Evolutionary conservation across 371 early-diverging fungal genomes (phyloP).

Genomic region (Gilbertella persicaria): DNA sequence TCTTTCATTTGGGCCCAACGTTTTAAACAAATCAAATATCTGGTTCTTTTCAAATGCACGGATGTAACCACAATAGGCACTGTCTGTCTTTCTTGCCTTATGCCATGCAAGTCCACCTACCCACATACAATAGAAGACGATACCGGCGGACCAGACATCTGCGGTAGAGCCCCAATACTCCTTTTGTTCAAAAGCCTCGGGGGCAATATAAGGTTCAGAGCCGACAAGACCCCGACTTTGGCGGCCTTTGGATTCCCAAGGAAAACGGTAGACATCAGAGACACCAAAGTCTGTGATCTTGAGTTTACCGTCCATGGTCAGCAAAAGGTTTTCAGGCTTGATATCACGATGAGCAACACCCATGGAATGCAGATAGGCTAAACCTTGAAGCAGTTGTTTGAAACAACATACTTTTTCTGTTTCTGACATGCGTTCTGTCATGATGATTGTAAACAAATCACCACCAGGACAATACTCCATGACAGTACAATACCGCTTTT

Average conservation of each 20-base stretch:
- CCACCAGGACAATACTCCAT: conserved; percentile 93
- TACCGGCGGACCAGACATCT: conserved; percentile 86
- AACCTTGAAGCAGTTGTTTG: conserved; percentile 90
- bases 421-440: conserved; percentile 70
- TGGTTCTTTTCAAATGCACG: conserved; percentile 40
- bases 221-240: conserved; percentile 84
- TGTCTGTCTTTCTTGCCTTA: conserved; percentile 67
- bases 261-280: conserved; percentile 87
- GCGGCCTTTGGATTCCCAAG: conserved; percentile 74
- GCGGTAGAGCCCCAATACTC: conserved; percentile 79
- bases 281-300: conserved; percentile 99
- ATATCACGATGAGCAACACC: conserved; percentile 95
- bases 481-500: conserved; percentile 91
- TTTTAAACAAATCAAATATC: conserved; percentile 64
- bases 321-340: conserved; percentile 90
- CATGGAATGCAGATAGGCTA: conserved; percentile 87
- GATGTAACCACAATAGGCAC: conserved; percentile 55
- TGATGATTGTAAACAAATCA: conserved; percentile 78
- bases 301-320: conserved; percentile 76
- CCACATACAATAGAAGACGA: conserved; percentile 78
- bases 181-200: conserved; percentile 73
- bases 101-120: conserved; percentile 67
- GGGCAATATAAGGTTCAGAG: conserved; percentile 91
- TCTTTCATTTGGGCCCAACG: conserved; percentile 55
- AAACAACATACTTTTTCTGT: conserved; percentile 86